Evolutionary conservation across 1,284 basidiomycete species (phyloP).

Genomic region (Rhodotorula sp.): DNA sequence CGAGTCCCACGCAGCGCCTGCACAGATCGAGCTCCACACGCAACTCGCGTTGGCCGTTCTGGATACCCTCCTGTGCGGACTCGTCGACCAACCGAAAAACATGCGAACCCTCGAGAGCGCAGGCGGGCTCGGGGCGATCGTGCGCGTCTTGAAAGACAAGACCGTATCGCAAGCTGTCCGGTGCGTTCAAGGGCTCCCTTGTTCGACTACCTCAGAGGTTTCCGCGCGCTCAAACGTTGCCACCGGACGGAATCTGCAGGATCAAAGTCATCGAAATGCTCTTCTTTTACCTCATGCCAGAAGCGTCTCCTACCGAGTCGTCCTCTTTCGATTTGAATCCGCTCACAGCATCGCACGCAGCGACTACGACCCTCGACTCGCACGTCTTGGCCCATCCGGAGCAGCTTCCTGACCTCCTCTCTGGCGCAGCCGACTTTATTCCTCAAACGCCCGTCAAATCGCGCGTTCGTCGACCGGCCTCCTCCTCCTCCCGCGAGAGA

Average conservation of each 20-base stretch:
- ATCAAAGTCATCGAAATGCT: slow-evolving; percentile 92
- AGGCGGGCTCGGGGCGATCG: slow-evolving; percentile 72
- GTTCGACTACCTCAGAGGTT: background rate
- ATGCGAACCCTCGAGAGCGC: slow-evolving; percentile 71
- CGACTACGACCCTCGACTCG: slow-evolving; percentile 36
- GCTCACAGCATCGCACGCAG: slow-evolving; percentile 31
- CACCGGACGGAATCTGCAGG: slow-evolving; percentile 51
- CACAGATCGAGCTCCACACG: background rate
- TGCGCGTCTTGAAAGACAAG: slow-evolving; percentile 75
- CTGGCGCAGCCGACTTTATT: slow-evolving; percentile 31
- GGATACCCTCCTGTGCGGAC: slow-evolving; percentile 75
- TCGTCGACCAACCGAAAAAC: slow-evolving; percentile 73
- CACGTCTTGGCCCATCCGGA: slow-evolving; percentile 7
- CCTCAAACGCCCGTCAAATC: slow-evolving; percentile 34
- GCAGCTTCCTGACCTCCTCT: slow-evolving; percentile 16
- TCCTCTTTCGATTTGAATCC: background rate
- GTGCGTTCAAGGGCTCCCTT: slow-evolving; percentile 53
- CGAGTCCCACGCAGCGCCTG: background rate
- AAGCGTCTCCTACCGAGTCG: slow-evolving; percentile 32
- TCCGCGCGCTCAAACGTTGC: background rate
- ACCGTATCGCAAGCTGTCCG: slow-evolving; percentile 76
- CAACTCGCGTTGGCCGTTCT: slow-evolving; percentile 63
- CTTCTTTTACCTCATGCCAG: slow-evolving; percentile 86
- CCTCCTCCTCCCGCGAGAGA: background rate
- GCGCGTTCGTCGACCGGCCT: background rate